Evolutionary conservation across 345 rosid genomes (phyloP).

Genomic region (Geranium rotundifolium): DNA sequence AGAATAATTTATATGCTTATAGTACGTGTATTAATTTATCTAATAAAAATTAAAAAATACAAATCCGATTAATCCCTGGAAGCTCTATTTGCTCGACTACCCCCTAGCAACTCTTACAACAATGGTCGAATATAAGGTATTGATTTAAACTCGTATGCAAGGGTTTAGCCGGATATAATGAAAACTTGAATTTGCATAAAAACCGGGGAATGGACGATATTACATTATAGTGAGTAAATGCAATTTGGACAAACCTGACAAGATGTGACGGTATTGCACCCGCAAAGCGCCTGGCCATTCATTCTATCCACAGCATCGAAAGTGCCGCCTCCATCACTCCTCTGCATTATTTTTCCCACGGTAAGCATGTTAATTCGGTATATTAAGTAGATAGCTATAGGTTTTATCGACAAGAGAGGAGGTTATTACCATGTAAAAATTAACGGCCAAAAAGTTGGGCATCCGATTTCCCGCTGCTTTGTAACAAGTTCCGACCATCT

Average conservation of each 20-base stretch:
- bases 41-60: no score
- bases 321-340: conserved; percentile 97
- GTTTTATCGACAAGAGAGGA: background rate
- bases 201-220: no score
- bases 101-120: no score
- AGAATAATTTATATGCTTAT: no score
- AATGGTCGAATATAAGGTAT: no score
- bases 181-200: no score
- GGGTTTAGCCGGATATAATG: background rate
- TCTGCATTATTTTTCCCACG: conserved; percentile 31
- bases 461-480: conserved; percentile 68
- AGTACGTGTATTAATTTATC: no score
- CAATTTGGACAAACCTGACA: conserved; percentile 58
- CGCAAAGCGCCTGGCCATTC: conserved; percentile 77
- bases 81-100: no score
- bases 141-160: background rate
- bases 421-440: conserved; percentile 78
- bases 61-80: no score
- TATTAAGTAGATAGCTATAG: background rate
- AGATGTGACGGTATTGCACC: conserved; percentile 61
- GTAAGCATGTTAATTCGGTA: background rate
- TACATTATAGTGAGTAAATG: background rate
- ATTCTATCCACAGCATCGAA: conserved; percentile 72
- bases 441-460: conserved; percentile 92
- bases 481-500: conserved; percentile 82